Percentiles rank a stretch among this genome's conserved stretches.
Evolutionary conservation across 2,329 filamentous ascomycete genomes (phyloP).

Genomic region (Calcarisporium arbuscula): DNA sequence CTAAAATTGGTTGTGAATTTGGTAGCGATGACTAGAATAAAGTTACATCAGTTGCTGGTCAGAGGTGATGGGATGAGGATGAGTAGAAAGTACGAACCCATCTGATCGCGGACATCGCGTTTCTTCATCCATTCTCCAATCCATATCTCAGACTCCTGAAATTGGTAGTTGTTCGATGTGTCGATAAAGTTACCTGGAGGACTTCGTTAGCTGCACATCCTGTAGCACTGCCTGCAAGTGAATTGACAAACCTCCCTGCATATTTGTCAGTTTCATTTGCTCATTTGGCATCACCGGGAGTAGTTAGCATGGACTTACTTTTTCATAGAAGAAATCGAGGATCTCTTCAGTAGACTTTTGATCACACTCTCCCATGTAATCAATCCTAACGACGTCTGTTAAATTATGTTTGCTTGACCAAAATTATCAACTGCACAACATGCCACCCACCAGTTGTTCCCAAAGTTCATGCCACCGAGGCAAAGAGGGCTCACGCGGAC

Average conservation of each 20-base stretch:
- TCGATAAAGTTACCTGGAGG: conserved; percentile 65
- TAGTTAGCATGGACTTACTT: conserved; percentile 26
- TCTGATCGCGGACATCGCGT: conserved; percentile 57
- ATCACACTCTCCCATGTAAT: conserved; percentile 57
- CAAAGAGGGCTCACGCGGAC: conserved; percentile 62
- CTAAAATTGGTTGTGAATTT: conserved; percentile 59
- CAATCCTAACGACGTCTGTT: conserved; percentile 30
- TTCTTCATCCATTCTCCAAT: conserved; percentile 66
- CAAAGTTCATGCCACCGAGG: conserved; percentile 61
- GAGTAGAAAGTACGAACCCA: conserved; percentile 35
- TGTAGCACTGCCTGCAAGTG: background rate
- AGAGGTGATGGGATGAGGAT: background rate
- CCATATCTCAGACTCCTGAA: conserved; percentile 56
- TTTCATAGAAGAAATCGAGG: conserved; percentile 58
- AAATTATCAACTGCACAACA: background rate
- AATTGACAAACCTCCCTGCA: conserved; percentile 18
- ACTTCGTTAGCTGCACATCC: background rate
- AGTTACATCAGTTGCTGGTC: conserved; percentile 1
- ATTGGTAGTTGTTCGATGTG: conserved; percentile 63
- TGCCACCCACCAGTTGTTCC: conserved; percentile 39
- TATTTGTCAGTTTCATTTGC: conserved; percentile 8
- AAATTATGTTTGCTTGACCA: too few species aligned
- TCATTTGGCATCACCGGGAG: background rate
- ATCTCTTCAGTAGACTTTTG: conserved; percentile 57
- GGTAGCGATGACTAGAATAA: conserved; percentile 54